Conservation (phyloP, 2,329 filamentous ascomycete species). For the Clathrospora elynae region DNA sequence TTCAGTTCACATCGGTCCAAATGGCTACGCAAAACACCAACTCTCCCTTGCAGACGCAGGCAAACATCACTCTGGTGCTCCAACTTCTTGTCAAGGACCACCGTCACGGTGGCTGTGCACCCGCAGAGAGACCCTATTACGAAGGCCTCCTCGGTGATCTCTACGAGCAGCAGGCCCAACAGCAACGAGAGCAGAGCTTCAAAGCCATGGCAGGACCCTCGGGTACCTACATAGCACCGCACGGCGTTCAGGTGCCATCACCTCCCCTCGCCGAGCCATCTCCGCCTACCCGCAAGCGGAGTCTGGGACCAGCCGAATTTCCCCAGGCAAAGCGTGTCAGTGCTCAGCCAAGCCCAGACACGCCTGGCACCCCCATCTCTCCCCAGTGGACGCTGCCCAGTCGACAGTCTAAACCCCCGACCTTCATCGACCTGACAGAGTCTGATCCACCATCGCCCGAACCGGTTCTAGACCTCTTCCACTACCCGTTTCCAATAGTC, state of each 20-base stretch:
- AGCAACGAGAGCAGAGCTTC: too few species aligned
- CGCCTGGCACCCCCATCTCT: conserved; percentile 27
- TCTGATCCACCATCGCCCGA: conserved; percentile 27
- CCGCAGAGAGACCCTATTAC: conserved; percentile 7
- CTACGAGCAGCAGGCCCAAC: not conserved
- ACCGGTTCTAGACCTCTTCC: not conserved
- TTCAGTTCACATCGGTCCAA: too few species aligned
- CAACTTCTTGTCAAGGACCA: too few species aligned
- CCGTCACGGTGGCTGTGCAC: too few species aligned
- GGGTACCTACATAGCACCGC: too few species aligned
- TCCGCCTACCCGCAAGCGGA: conserved; percentile 32
- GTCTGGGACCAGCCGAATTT: conserved; percentile 21
- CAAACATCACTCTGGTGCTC: too few species aligned
- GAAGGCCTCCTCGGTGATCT: conserved; percentile 4
- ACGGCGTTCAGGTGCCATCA: conserved; percentile 5
- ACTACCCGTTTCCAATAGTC: too few species aligned
- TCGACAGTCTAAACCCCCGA: conserved; percentile 2
- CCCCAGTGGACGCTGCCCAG: conserved; percentile 11
- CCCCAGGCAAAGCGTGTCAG: conserved; percentile 37
- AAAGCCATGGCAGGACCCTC: not conserved
- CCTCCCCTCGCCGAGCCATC: conserved; percentile 6
- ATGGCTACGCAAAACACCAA: too few species aligned
- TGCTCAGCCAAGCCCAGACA: conserved; percentile 27
- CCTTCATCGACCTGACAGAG: conserved; percentile 33
- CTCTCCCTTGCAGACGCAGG: too few species aligned